These are phyloP conservation scores for Physaria fendleri DNA, from an alignment of 345 rosid species.

Conservation along the genomic window DNA sequence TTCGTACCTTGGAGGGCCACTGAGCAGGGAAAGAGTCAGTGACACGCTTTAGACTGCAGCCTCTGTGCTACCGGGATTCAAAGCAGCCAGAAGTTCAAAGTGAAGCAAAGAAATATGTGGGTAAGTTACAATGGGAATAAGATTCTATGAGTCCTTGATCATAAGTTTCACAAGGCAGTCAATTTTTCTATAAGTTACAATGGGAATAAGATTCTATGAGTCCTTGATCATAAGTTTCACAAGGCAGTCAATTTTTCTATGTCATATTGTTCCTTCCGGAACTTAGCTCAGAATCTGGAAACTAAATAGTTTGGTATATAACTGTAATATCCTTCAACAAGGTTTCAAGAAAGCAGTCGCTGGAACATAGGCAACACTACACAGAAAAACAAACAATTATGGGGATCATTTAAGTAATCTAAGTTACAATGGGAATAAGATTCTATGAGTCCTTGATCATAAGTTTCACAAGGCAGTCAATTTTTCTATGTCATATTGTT, in stretches of 20 bases:
- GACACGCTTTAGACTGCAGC: slow-evolving; percentile 47
- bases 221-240: slow-evolving; percentile 6
- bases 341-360: too few relatives aligned
- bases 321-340: not conserved
- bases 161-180: not conserved
- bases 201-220: slow-evolving; percentile 48
- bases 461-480: not conserved
- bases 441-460: slow-evolving; percentile 19
- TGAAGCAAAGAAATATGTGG: slow-evolving; percentile 50
- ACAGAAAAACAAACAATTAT: slow-evolving; percentile 18
- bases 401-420: too few relatives aligned
- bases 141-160: slow-evolving; percentile 29
- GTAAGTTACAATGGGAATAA: slow-evolving; percentile 43
- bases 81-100: slow-evolving; percentile 35
- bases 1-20: slow-evolving; percentile 61
- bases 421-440: slow-evolving; percentile 48
- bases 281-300: not conserved
- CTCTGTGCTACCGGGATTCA: slow-evolving; percentile 54
- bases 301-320: not conserved
- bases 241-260: not conserved
- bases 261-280: not conserved
- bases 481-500: not conserved
- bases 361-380: slow-evolving; percentile 5
- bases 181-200: slow-evolving; percentile 24
- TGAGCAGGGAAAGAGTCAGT: slow-evolving; percentile 61